Percentiles rank a stretch among this genome's conserved stretches.
These are phyloP conservation scores for Schoenoplectus tabernaemontani DNA, from an alignment of 202 grass and related monocot genomes.

Conservation along the genomic window DNA sequence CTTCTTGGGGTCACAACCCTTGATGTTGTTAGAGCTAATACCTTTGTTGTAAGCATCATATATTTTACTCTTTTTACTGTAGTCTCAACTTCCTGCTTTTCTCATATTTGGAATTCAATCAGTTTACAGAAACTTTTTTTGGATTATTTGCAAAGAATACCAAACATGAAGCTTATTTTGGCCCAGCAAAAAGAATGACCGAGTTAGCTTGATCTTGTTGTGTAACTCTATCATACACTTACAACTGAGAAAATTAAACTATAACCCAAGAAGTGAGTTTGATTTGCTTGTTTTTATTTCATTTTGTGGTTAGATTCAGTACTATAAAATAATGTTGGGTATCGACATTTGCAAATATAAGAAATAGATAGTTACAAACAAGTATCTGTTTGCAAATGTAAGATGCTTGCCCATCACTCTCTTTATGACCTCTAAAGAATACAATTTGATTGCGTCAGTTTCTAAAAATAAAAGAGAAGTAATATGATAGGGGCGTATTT, in stretches of 20 bases:
- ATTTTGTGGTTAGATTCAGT: not conserved
- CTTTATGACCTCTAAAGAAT: not conserved
- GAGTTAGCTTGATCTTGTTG: not conserved
- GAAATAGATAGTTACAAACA: no score
- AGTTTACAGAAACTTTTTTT: not conserved
- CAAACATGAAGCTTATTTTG: not conserved
- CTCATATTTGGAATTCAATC: not conserved
- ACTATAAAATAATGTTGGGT: not conserved
- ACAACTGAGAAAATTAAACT: not conserved
- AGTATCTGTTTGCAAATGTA: no score
- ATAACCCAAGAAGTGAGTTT: not conserved
- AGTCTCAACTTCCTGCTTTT: not conserved
- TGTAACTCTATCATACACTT: not conserved
- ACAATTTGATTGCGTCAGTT: not conserved
- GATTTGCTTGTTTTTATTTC: not conserved
- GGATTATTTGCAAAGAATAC: not conserved
- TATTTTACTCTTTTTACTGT: not conserved
- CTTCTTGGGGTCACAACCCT: constrained; percentile 91
- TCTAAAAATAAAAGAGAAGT: not conserved
- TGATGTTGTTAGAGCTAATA: constrained; percentile 93
- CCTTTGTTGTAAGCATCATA: constrained; percentile 69
- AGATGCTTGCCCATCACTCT: no score
- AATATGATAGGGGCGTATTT: not conserved
- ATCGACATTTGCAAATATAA: not conserved
- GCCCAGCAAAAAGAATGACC: not conserved